A percentile compares a stretch with the other conserved stretches of the same genome.
These are phyloP conservation scores for Candida vaughaniae DNA, from an alignment of 805 yeast species.

Conservation along the genomic window DNA sequence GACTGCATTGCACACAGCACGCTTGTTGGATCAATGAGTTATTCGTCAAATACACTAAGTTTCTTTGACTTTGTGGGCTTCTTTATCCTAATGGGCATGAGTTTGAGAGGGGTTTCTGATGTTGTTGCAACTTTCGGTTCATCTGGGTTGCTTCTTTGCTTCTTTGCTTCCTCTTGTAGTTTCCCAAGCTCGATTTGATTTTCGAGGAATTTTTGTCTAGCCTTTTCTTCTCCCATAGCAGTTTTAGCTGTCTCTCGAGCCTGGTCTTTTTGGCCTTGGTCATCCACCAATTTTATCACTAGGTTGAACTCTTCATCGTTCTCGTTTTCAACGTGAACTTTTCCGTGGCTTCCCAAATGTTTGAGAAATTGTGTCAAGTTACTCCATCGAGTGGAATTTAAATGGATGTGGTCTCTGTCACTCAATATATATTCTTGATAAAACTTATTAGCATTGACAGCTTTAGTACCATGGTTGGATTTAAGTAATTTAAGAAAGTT, in stretches of 20 bases:
- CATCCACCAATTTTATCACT: conserved; percentile 30
- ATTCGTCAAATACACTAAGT: no score
- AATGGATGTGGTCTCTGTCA: conserved; percentile 81
- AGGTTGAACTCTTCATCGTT: conserved; percentile 27
- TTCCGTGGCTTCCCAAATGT: conserved; percentile 55
- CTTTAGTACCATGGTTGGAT: conserved; percentile 77
- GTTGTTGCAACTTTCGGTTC: no score
- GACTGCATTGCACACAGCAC: no score
- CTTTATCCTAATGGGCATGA: conserved; percentile 5
- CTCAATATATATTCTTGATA: conserved; percentile 82
- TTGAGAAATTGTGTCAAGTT: conserved; percentile 68
- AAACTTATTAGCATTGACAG: conserved; percentile 75
- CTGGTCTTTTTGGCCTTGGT: neutral
- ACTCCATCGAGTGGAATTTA: conserved; percentile 85
- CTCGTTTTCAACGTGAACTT: conserved; percentile 47
- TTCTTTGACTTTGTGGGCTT: conserved; percentile 2
- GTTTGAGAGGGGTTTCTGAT: no score
- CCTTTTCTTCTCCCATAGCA: conserved; percentile 6
- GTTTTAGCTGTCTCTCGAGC: neutral
- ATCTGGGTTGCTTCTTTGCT: neutral
- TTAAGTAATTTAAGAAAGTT: conserved; percentile 66
- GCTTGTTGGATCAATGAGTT: no score
- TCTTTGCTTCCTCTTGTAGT: neutral
- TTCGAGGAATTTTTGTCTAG: conserved; percentile 28
- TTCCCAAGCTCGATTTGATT: conserved; percentile 52